phyloP scores from a whole-genome alignment of 75 land plant species.

The Chamaecyparis obtusa region DNA sequence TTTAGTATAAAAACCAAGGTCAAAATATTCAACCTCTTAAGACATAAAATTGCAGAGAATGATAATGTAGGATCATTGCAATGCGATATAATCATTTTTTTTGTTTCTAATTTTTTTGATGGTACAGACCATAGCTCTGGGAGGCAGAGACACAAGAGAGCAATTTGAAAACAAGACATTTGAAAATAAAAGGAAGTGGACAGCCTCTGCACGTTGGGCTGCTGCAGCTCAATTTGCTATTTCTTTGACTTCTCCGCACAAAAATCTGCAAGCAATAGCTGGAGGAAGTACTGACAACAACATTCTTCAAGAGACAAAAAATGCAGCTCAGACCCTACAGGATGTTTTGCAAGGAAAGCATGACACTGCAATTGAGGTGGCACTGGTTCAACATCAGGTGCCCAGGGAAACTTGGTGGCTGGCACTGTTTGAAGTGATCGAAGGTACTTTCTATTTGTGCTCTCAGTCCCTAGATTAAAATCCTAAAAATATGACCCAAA shows the following conservation, averaged over 20 bases:
- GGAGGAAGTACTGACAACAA: conserved; percentile 48
- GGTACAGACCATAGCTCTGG: conserved; percentile 47
- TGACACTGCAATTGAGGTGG: conserved; percentile 62
- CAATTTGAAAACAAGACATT: conserved; percentile 22
- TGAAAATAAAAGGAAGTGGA: conserved; percentile 66
- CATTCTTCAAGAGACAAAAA: conserved; percentile 69
- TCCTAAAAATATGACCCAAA: background rate
- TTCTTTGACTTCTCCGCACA: conserved; percentile 71
- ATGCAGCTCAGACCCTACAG: conserved; percentile 72
- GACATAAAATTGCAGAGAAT: background rate
- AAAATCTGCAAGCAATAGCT: conserved; percentile 47
- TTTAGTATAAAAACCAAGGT: background rate
- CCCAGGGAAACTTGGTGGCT: conserved; percentile 90
- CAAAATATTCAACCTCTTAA: background rate
- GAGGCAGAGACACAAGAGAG: conserved; percentile 40
- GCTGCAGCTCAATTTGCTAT: conserved; percentile 92
- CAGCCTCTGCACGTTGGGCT: conserved; percentile 85
- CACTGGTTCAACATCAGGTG: conserved; percentile 44
- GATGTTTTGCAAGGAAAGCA: conserved; percentile 77
- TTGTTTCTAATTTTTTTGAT: background rate
- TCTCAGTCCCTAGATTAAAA: background rate
- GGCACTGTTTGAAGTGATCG: conserved; percentile 62
- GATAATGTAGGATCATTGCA: background rate
- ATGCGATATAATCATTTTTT: background rate
- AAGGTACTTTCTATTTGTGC: conserved; percentile 46